Evolutionary conservation across 2,329 filamentous ascomycete genomes (phyloP).

Genomic region (Aspergillus costaricaensis): DNA sequence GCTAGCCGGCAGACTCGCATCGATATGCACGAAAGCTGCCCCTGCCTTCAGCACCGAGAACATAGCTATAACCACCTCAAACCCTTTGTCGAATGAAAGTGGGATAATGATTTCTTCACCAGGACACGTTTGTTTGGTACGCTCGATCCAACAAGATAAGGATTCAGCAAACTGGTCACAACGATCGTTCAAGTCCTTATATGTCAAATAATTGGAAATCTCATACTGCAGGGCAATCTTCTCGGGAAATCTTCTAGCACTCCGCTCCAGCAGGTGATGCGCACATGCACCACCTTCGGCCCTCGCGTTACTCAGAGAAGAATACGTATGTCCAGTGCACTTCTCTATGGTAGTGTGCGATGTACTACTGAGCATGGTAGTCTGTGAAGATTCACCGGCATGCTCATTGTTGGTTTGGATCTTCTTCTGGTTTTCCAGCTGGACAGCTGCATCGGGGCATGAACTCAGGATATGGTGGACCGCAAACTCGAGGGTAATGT

Average conservation of each 20-base stretch:
- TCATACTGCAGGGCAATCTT: not conserved
- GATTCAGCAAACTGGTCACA: not conserved
- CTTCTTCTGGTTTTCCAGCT: not conserved
- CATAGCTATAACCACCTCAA: slow-evolving; percentile 10
- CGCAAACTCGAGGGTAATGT: not conserved
- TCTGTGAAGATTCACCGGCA: no score
- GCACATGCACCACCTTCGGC: not conserved
- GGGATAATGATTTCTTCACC: not conserved
- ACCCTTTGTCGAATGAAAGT: not conserved
- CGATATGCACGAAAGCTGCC: slow-evolving; percentile 1
- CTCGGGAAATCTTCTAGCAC: not conserved
- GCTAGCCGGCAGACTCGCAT: not conserved
- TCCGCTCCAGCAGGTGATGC: not conserved
- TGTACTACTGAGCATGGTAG: not conserved
- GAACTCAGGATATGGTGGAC: not conserved
- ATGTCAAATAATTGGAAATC: not conserved
- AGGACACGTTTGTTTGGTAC: fast-evolving
- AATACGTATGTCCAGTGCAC: not conserved
- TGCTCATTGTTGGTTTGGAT: not conserved
- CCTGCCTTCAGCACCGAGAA: slow-evolving; percentile 1
- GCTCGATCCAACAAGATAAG: not conserved
- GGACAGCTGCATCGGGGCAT: not conserved
- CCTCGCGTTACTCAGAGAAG: no score
- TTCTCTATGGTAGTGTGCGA: not conserved
- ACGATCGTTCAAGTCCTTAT: not conserved